Percentiles rank a stretch among this genome's conserved stretches.
These are phyloP conservation scores for Rheum nobile DNA, from an alignment of 148 eudicot genomes.

Conservation along the genomic window DNA sequence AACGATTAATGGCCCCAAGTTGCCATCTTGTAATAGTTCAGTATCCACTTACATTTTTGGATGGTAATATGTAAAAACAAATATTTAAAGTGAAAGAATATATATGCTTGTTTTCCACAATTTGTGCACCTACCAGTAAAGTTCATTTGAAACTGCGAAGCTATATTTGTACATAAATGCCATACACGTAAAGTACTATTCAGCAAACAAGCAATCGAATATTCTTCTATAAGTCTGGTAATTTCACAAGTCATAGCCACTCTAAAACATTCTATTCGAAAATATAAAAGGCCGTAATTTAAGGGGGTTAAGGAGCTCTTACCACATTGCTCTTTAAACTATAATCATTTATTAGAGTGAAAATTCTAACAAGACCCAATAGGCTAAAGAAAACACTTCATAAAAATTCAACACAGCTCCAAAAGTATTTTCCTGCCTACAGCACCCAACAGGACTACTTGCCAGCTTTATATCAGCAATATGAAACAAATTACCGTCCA, in stretches of 20 bases:
- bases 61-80: too few relatives aligned
- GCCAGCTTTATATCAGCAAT: neutral
- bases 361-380: neutral
- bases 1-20: neutral
- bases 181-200: neutral
- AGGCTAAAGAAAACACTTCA: neutral
- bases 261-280: neutral
- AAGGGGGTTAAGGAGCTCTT: neutral
- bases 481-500: neutral
- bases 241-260: neutral
- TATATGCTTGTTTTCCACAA: neutral
- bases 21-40: neutral
- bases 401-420: neutral
- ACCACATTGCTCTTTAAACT: neutral
- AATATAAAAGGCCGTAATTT: neutral
- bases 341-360: neutral
- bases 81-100: too few relatives aligned
- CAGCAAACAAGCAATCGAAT: neutral
- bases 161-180: neutral
- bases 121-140: neutral
- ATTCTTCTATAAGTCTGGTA: neutral
- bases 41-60: neutral
- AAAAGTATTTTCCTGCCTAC: neutral
- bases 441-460: neutral
- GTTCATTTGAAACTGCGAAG: neutral